Conservation (phyloP, 441 rosid genomes). For the Viola pubescens region DNA sequence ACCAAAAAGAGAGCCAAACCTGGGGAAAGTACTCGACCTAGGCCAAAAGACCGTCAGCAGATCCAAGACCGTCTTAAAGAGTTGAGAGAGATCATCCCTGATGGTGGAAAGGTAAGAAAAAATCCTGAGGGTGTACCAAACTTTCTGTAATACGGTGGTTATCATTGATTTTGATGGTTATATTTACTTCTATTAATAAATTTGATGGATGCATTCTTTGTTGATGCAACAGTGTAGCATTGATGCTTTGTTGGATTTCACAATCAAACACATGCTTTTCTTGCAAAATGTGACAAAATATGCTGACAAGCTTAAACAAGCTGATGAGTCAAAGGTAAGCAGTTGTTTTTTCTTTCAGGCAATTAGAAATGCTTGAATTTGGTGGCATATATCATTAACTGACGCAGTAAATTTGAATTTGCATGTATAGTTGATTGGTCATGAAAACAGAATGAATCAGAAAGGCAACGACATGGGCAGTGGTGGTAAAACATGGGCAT, state of each 20-base stretch:
- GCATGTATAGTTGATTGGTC: slow-evolving; percentile 39
- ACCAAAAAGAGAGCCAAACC: slow-evolving; percentile 65
- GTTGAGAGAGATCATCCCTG: slow-evolving; percentile 77
- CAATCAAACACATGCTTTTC: slow-evolving; percentile 81
- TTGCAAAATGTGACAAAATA: slow-evolving; percentile 73
- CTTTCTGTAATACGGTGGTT: no score
- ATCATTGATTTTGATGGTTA: no score
- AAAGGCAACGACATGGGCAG: slow-evolving; percentile 28
- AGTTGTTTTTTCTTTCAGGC: background rate
- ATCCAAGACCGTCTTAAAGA: slow-evolving; percentile 89
- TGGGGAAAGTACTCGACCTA: slow-evolving; percentile 74
- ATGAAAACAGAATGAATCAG: slow-evolving; percentile 26
- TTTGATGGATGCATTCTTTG: slow-evolving; percentile 11
- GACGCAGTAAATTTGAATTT: slow-evolving; percentile 14
- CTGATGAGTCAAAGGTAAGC: slow-evolving; percentile 61
- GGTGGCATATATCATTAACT: slow-evolving; percentile 7
- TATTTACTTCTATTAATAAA: no score
- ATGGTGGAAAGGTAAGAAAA: slow-evolving; percentile 59
- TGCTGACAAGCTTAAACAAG: slow-evolving; percentile 65
- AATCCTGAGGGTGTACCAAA: no score
- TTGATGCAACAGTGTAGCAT: slow-evolving; percentile 66
- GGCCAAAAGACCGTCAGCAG: slow-evolving; percentile 97
- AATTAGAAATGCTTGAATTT: no score
- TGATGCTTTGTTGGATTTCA: slow-evolving; percentile 70
- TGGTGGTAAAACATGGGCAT: slow-evolving; percentile 72